Conservation (phyloP, 2,329 filamentous ascomycete genomes). For the Lizonia empirigonia region DNA sequence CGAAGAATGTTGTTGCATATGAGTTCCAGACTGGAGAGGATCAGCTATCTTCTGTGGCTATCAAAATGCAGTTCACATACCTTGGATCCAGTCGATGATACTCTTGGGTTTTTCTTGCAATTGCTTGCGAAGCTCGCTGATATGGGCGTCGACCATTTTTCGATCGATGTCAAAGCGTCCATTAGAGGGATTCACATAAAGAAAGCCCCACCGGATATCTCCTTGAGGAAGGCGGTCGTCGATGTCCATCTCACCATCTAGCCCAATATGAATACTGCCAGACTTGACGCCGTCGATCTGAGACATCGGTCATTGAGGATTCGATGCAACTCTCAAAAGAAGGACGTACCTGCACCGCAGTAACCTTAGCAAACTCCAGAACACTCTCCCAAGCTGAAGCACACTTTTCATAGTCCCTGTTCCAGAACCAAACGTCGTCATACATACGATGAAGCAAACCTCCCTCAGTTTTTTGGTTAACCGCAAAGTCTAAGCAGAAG, state of each 20-base stretch:
- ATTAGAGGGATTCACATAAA: constrained; percentile 32
- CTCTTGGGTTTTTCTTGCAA: constrained; percentile 38
- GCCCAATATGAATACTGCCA: constrained; percentile 48
- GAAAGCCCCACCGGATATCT: constrained; percentile 43
- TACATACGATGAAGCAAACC: constrained; percentile 55
- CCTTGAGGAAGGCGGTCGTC: constrained; percentile 36
- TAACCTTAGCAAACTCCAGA: constrained; percentile 50
- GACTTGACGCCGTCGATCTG: constrained; percentile 52
- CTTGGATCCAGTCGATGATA: constrained; percentile 42
- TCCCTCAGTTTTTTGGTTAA: constrained; percentile 52
- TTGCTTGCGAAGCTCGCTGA: constrained; percentile 39
- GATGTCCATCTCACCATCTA: constrained; percentile 9
- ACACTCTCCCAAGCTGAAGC: constrained; percentile 54
- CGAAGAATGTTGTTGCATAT: constrained; percentile 60
- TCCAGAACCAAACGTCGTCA: constrained; percentile 58
- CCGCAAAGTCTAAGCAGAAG: constrained; percentile 55
- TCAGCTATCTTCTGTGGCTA: neutral
- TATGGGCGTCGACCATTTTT: constrained; percentile 40
- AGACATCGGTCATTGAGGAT: neutral
- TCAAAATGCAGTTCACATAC: neutral
- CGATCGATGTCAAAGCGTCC: constrained; percentile 43
- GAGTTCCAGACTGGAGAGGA: constrained; percentile 54
- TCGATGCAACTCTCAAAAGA: neutral
- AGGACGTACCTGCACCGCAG: constrained; percentile 46
- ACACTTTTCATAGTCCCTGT: constrained; percentile 50